Conservation (phyloP, 768 basidiomycete genomes). For the Serendipita sp. region DNA sequence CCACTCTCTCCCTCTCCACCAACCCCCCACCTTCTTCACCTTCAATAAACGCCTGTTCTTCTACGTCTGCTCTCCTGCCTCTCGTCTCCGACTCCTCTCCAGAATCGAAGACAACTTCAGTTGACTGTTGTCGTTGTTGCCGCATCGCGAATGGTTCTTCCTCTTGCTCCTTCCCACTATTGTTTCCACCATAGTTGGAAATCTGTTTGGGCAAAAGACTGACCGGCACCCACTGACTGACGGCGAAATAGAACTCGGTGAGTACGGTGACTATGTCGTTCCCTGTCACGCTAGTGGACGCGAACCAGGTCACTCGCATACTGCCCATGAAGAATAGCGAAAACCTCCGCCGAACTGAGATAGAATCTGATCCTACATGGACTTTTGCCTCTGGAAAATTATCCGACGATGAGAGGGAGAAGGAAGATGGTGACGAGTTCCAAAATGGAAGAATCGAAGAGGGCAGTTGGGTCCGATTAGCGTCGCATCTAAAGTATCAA, state of each 20-base stretch:
- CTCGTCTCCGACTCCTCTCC: slow-evolving; percentile 14
- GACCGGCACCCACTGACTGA: slow-evolving; percentile 87
- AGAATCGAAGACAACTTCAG: not conserved
- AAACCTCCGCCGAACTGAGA: slow-evolving; percentile 44
- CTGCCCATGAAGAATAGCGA: slow-evolving; percentile 57
- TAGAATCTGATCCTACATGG: slow-evolving; percentile 21
- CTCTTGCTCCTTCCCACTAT: not conserved
- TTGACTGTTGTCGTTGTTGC: not conserved
- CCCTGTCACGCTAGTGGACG: slow-evolving; percentile 49
- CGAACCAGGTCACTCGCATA: slow-evolving; percentile 77
- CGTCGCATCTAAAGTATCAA: slow-evolving; percentile 36
- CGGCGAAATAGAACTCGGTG: slow-evolving; percentile 84
- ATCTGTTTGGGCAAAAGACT: slow-evolving; percentile 41
- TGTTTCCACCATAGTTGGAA: not conserved
- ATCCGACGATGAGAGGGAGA: slow-evolving; percentile 40
- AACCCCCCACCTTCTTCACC: slow-evolving; percentile 12
- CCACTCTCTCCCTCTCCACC: not conserved
- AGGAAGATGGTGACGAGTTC: slow-evolving; percentile 50
- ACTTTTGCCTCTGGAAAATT: slow-evolving; percentile 8
- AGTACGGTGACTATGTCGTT: slow-evolving; percentile 52
- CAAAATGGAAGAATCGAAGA: slow-evolving; percentile 62
- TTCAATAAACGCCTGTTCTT: slow-evolving; percentile 19
- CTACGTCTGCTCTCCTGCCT: slow-evolving; percentile 14
- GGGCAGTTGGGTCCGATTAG: slow-evolving; percentile 65
- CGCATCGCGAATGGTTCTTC: too few relatives aligned